Evolutionary conservation across 495 filamentous ascomycete genomes (phyloP), one percentile per base, ranked within the genome.

Genomic region (Aspergillus baeticus): DNA sequence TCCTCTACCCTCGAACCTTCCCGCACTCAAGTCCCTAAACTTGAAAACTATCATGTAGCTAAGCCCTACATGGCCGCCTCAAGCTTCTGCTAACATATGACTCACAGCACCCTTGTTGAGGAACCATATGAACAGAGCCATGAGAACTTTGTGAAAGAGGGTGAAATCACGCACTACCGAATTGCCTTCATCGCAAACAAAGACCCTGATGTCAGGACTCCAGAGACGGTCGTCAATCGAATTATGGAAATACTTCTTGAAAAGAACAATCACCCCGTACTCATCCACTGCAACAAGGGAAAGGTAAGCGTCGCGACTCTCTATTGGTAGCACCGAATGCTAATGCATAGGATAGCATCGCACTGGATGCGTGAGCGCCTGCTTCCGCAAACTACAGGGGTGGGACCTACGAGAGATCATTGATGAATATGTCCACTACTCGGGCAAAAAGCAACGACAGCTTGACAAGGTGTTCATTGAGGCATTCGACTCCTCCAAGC

Each of bases 221-320:
- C 87, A 0, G 64, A 81, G n/a, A 66, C 73, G 20, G 78, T 81
- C 3, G 86, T 96, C 72, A 75, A 75, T 53, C 71, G 77, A 10
- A 85, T 89, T 41, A 73, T 93, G 13, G 68, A 79, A 3, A 67
- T 91, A 43, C 75, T 92, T 22, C 71, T 89, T 34, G 77, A 91
- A 63, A 72, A 76, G 6, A 64, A 74, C 11, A 90, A 91, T 52
- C 83, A 92, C 55, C 91, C 91, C 0, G 62, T 96, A 1, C 74
- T 94, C 35, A 83, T 96, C 31, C 91, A 96, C 62, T 96, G 91
- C 73, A 96, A 96, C 62, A 90, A 94, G 61, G 91, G 91, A 56
- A 91, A 87, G 75, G 87, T 88, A 73, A 55, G 75, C 65, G 18
- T 11, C 10, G 1, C 3, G 22, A 17, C n/a, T 15, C 6, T 5